Percentiles rank a stretch among this genome's conserved stretches.
Conservation (phyloP, 73 alveolate species). For the Tetrahymena thermophila region DNA sequence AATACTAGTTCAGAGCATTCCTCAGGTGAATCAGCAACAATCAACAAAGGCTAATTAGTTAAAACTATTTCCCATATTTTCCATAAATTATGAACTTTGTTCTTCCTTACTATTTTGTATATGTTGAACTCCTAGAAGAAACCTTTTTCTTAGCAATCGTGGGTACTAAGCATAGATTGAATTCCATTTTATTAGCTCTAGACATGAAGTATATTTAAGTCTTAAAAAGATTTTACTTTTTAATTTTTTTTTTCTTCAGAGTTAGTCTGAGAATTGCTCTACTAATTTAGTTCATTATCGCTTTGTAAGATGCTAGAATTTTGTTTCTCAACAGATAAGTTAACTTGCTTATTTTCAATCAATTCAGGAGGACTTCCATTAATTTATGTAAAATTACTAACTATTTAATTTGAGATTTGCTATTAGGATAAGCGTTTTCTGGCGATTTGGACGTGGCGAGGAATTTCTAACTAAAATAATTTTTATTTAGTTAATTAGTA, state of each 20-base stretch:
- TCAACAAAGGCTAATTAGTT: slow-evolving; percentile 27
- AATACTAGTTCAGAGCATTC: slow-evolving; percentile 20
- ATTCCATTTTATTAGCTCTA: neutral
- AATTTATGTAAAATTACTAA: neutral
- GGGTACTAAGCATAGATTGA: slow-evolving; percentile 7
- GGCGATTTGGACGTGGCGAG: neutral
- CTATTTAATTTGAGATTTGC: neutral
- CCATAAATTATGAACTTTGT: neutral
- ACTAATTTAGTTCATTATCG: neutral
- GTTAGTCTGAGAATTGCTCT: neutral
- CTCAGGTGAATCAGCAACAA: slow-evolving; percentile 36
- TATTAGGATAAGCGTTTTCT: neutral
- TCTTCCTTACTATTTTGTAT: slow-evolving; percentile 6
- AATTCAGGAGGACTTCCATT: neutral
- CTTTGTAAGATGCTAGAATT: neutral
- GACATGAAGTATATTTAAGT: neutral
- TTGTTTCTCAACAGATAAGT: neutral
- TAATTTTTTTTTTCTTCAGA: neutral
- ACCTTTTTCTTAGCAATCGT: slow-evolving; percentile 33
- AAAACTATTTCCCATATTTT: slow-evolving; percentile 41
- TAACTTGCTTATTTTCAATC: neutral
- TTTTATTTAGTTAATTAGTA: neutral
- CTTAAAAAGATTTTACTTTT: neutral
- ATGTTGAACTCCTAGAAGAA: slow-evolving; percentile 35
- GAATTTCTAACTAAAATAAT: neutral